These are phyloP conservation scores for Magnusiomyces suaveolens DNA, from an alignment of 1,139 yeast genomes.

Conservation along the genomic window DNA sequence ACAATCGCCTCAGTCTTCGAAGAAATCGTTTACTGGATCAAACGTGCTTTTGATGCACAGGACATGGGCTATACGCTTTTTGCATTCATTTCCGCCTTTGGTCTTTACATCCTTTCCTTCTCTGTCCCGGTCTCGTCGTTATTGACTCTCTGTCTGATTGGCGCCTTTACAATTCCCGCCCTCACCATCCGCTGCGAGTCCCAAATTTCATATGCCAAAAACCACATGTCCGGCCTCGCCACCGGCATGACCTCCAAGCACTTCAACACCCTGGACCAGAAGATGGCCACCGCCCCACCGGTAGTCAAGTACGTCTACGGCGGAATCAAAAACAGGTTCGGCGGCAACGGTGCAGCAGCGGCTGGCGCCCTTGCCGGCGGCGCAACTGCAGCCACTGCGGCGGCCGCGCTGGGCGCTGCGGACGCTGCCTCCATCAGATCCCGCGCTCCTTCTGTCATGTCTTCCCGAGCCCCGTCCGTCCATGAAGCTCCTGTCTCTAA, in stretches of 20 bases:
- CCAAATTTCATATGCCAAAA: neutral
- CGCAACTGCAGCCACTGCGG: conserved; percentile 18
- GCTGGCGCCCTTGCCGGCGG: conserved; percentile 22
- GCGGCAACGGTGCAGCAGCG: conserved; percentile 21
- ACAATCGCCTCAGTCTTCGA: conserved; percentile 26
- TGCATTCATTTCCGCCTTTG: conserved; percentile 57
- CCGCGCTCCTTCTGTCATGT: conserved; percentile 19
- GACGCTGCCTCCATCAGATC: conserved; percentile 14
- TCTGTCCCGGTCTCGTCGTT: conserved; percentile 68
- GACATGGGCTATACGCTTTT: conserved; percentile 61
- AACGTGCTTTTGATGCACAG: conserved; percentile 56
- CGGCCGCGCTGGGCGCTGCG: conserved; percentile 17
- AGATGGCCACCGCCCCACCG: conserved; percentile 45
- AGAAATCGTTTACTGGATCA: conserved; percentile 34
- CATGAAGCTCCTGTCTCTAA: conserved; percentile 4
- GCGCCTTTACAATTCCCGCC: conserved; percentile 67
- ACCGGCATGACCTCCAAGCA: neutral
- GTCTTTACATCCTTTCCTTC: conserved; percentile 64
- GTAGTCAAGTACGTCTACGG: conserved; percentile 40
- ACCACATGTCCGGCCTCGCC: neutral
- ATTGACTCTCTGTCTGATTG: conserved; percentile 46
- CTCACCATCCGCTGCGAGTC: neutral
- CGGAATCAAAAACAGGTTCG: conserved; percentile 33
- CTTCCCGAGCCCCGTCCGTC: conserved; percentile 9
- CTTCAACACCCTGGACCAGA: conserved; percentile 37